Conservation (phyloP, 257 asterid species). For the Solanum pennellii region DNA sequence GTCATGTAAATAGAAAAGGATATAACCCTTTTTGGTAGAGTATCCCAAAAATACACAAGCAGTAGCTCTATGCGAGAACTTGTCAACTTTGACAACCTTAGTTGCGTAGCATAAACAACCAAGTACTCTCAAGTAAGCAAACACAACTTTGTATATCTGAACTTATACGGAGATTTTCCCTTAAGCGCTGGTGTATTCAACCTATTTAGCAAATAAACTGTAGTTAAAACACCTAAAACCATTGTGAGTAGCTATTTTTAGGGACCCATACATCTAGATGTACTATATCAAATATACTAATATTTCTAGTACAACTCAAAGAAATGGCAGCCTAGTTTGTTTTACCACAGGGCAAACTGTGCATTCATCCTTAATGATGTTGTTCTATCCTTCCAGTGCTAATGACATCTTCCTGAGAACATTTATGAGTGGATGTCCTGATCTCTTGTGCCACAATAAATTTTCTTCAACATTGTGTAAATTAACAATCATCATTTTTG, state of each 20-base stretch:
- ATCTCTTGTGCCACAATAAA: not conserved
- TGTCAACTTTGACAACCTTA: not conserved
- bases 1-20: not conserved
- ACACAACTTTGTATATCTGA: too few species aligned
- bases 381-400: not conserved
- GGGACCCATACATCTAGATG: not conserved
- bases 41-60: not conserved
- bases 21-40: not conserved
- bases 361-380: not conserved
- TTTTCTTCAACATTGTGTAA: not conserved
- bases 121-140: not conserved
- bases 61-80: not conserved
- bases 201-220: too few species aligned
- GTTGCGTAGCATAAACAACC: not conserved
- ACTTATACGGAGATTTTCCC: too few species aligned
- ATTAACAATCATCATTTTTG: not conserved
- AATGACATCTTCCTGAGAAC: too few species aligned
- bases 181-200: too few species aligned
- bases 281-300: not conserved
- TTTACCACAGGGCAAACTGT: not conserved
- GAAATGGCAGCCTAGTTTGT: not conserved
- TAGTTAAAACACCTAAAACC: not conserved
- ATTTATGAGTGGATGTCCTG: not conserved
- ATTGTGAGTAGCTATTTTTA: not conserved
- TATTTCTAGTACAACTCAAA: not conserved